A percentile compares a stretch with the other conserved stretches of the same genome.
phyloP scores from a whole-genome alignment of 2,329 filamentous ascomycete species.

The Ambrosiella beaveri region DNA sequence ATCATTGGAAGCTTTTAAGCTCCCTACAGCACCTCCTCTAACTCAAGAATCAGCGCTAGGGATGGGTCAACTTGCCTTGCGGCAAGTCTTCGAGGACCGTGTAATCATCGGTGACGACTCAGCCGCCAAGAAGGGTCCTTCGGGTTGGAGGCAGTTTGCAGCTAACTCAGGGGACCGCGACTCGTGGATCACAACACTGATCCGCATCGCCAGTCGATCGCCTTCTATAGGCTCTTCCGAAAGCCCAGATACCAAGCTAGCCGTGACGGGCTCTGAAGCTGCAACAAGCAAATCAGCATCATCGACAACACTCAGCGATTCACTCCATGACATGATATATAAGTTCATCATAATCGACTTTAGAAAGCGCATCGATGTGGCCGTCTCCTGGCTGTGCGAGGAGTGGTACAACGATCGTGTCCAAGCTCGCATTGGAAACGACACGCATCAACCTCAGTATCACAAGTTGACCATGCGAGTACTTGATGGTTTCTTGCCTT shows the following conservation, averaged over 20 bases:
- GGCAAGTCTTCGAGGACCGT: slow-evolving; percentile 15
- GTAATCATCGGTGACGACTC: slow-evolving; percentile 57
- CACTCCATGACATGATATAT: slow-evolving; percentile 66
- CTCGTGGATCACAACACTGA: slow-evolving; percentile 78
- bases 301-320: slow-evolving; percentile 36
- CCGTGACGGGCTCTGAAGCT: slow-evolving; percentile 15
- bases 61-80: slow-evolving; percentile 13
- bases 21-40: slow-evolving; percentile 60
- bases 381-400: slow-evolving; percentile 86
- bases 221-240: slow-evolving; percentile 15
- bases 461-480: slow-evolving; percentile 62
- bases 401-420: slow-evolving; percentile 88
- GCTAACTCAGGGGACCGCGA: slow-evolving; percentile 72
- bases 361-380: slow-evolving; percentile 71
- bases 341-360: slow-evolving; percentile 85
- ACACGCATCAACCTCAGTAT: slow-evolving; percentile 38
- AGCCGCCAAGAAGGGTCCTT: slow-evolving; percentile 40
- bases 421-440: slow-evolving; percentile 17
- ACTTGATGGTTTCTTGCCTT: slow-evolving; percentile 78
- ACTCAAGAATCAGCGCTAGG: slow-evolving; percentile 32
- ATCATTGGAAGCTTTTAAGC: slow-evolving; percentile 58
- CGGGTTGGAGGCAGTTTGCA: slow-evolving; percentile 69
- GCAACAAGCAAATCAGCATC: slow-evolving; percentile 5
- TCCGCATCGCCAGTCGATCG: slow-evolving; percentile 44
- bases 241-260: slow-evolving; percentile 19